Evolutionary conservation across 2,329 filamentous ascomycete species (phyloP).

Genomic region (Anthostomella pinea): DNA sequence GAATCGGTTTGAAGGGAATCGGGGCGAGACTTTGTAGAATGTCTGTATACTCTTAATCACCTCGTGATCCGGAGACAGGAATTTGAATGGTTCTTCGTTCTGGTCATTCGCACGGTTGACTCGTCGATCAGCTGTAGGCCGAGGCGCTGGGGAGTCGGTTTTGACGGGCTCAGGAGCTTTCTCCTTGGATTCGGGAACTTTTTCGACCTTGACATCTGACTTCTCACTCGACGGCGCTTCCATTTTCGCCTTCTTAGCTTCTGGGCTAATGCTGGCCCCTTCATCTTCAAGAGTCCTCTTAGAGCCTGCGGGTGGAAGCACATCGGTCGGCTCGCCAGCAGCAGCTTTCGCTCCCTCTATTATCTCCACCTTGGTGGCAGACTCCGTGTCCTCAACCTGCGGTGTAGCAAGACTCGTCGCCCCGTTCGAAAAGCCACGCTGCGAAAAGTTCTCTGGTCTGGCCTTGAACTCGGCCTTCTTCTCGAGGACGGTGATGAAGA

Average conservation of each 20-base stretch:
- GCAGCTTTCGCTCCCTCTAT: slow-evolving; percentile 35
- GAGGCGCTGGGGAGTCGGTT: slow-evolving; percentile 17
- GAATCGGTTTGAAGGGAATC: slow-evolving; percentile 87
- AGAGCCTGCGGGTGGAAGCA: slow-evolving; percentile 29
- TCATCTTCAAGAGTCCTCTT: slow-evolving; percentile 35
- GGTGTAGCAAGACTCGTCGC: slow-evolving; percentile 12
- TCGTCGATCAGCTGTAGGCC: slow-evolving; percentile 35
- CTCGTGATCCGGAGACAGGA: slow-evolving; percentile 68
- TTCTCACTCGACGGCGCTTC: slow-evolving; percentile 17
- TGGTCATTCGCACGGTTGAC: slow-evolving; percentile 46
- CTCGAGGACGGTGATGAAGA: slow-evolving; percentile 94
- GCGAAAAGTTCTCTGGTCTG: slow-evolving; percentile 62
- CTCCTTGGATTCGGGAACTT: slow-evolving; percentile 12
- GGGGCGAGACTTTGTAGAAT: slow-evolving; percentile 81
- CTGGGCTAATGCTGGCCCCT: slow-evolving; percentile 36
- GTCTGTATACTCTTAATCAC: slow-evolving; percentile 74
- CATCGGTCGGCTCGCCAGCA: slow-evolving; percentile 31
- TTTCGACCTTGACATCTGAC: slow-evolving; percentile 19
- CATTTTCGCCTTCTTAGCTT: slow-evolving; percentile 49
- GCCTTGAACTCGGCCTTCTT: slow-evolving; percentile 85
- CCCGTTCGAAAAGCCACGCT: slow-evolving; percentile 28
- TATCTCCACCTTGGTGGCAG: slow-evolving; percentile 31
- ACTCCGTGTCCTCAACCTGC: slow-evolving; percentile 18
- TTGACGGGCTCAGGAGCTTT: slow-evolving; percentile 14
- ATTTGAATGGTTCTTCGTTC: slow-evolving; percentile 93